Base-by-base conservation (phyloP, 148 eudicot genomes). In the Rhododendron ferrugineum region DNA sequence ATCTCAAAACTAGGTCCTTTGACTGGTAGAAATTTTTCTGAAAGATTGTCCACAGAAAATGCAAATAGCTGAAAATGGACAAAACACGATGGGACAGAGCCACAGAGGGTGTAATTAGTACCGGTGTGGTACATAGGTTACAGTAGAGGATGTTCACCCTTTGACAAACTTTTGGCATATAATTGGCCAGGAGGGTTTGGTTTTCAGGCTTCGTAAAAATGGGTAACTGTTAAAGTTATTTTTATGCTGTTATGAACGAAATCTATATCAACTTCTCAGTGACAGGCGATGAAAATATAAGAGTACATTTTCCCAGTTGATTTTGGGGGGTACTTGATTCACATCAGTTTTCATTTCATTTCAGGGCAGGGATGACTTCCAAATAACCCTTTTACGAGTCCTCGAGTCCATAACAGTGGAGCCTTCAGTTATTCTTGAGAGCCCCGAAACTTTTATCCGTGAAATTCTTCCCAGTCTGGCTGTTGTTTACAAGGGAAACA, bases 301-400 rank as follows among this genome's bases (percentile, higher is more conserved):
- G 1, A 81, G 26, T 70, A 72, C 34, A 3, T 56, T 84, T 44
- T 82, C 44, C 8, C 3, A 15, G 75, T 36, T 83, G 46, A 73
- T 32, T 20, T 34, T 9, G 32, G 49, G 28, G 6, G 49, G 30
- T 23, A 83, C 11, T 49, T 32, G 52, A 47, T 64, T 32, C 47
- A 34, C 20, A 32, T 49, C 8, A 36, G 15, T 6, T 80, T 22
- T 83, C 79, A 15, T 49, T 72, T 58, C 81, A 54, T 88, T 87
- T 77, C 98, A 97, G 99, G 99, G 98, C 62, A 92, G 98, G 83
- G 99, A 97, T 89, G 99, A 95, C 88, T 95, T 97, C 81, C 96
- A 94, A 84, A 91, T 94, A 90, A 95, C 95, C 83, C 96, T 95
- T 49, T 91, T 97, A 44, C 92, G 93, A 36, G 92, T 95, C 58